phyloP scores from a whole-genome alignment of 2,329 filamentous ascomycete genomes.

The Purpureocillium takamizusanense region DNA sequence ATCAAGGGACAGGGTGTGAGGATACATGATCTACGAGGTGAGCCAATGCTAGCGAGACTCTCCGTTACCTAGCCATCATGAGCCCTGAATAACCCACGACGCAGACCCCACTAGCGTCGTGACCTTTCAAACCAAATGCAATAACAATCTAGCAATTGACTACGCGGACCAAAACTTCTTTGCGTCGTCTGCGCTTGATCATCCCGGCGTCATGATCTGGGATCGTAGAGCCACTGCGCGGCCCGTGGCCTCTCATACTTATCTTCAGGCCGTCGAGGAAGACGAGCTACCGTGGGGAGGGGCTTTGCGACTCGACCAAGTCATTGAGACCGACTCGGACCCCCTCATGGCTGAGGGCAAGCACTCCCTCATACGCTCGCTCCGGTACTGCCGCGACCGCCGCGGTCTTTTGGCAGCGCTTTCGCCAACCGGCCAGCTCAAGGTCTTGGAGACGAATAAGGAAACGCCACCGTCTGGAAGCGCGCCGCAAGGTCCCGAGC shows the following conservation, averaged over 20 bases:
- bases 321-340: constrained; percentile 45
- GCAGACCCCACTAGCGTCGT: constrained; percentile 42
- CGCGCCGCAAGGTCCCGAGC: constrained; percentile 39
- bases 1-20: constrained; percentile 68
- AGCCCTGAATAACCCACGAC: background rate
- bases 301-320: constrained; percentile 46
- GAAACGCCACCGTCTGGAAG: constrained; percentile 34
- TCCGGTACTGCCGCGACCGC: constrained; percentile 55
- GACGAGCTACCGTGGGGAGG: constrained; percentile 56
- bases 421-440: constrained; percentile 54
- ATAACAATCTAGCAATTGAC: constrained; percentile 69
- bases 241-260: constrained; percentile 41
- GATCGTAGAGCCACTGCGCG: constrained; percentile 57
- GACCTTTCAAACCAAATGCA: constrained; percentile 57
- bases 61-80: no score
- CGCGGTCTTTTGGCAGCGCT: constrained; percentile 52
- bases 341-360: constrained; percentile 42
- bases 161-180: constrained; percentile 77
- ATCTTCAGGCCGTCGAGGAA: constrained; percentile 49
- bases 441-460: constrained; percentile 48
- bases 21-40: constrained; percentile 72
- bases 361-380: constrained; percentile 51
- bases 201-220: constrained; percentile 69
- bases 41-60: constrained; percentile 4
- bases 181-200: constrained; percentile 67